phyloP scores from a whole-genome alignment of 2,329 filamentous ascomycete genomes.

The Fusarium sp. region DNA sequence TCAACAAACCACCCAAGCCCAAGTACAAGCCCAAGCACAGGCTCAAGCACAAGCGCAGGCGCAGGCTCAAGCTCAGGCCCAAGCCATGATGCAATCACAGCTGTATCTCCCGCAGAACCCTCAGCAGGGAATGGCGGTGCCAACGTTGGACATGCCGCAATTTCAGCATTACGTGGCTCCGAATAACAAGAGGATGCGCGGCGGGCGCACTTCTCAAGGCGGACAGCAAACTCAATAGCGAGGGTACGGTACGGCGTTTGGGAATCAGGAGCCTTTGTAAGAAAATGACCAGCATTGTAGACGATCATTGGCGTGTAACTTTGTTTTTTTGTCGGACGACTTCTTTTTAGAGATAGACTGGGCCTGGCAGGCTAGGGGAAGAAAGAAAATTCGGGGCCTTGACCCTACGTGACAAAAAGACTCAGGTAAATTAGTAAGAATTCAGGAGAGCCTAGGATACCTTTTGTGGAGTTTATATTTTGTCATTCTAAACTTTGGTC shows the following conservation, averaged over 20 bases:
- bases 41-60: conserved; percentile 38
- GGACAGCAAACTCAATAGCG: conserved; percentile 27
- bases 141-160: conserved; percentile 40
- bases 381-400: neutral
- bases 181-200: conserved; percentile 44
- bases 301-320: neutral
- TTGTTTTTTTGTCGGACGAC: neutral
- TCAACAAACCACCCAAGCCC: conserved; percentile 35
- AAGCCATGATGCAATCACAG: conserved; percentile 41
- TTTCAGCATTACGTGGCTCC: conserved; percentile 43
- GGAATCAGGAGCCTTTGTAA: neutral
- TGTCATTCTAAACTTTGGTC: too few species aligned
- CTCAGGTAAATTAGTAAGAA: neutral
- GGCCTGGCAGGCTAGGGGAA: neutral
- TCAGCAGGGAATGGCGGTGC: conserved; percentile 40
- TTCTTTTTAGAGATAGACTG: neutral
- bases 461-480: too few species aligned
- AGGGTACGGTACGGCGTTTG: neutral
- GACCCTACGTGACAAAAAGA: neutral
- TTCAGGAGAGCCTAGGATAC: too few species aligned
- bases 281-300: neutral
- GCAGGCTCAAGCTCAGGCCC: conserved; percentile 35
- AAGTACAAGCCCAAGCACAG: conserved; percentile 39
- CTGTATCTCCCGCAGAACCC: conserved; percentile 41
- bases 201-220: conserved; percentile 37